Base-by-base conservation (phyloP, 2,329 filamentous ascomycete genomes). In the Fusarium irregulare region DNA sequence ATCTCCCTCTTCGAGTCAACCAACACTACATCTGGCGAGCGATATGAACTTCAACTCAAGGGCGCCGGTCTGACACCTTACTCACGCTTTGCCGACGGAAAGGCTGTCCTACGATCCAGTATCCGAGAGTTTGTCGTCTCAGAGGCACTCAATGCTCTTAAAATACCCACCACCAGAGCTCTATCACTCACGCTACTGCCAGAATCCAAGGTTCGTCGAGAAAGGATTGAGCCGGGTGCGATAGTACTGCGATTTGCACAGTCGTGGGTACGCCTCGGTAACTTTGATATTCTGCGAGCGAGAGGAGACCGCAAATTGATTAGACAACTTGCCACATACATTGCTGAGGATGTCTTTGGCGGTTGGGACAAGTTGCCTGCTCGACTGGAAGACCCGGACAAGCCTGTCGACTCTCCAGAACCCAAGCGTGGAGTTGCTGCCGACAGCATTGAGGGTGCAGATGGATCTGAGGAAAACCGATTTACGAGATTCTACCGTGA, bases 41-140 rank as follows among this genome's bases (percentile, higher is more conserved):
- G 93, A 27, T 98, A 97, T 78, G 96, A 99, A 80, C 79, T 98
- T 45, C 96, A 98, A 80, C 85, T 99, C 65, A 99, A 99, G 80
- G 96, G 96, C 25, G 96, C 96, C 18, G 96, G 96, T 7, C 83
- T 91, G 75, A 99, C 96, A 6, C 96, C 96, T 0, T 99, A 99
- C 82, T 97, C 93, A 41, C 91, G 96, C 6, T 99, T 99, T 73
- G 96, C 96, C 25, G 96, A 99, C 78, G 96, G 96, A 30, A 95
- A 96, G 78, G 96, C 96, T 1, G 96, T 99, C 4, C 83, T 99
- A 54, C 86, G 96, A 65, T 97, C 93, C 28, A 97, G 93, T 76
- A 97, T 99, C 73, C 88, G 96, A 65, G 96, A 99, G 82, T 99
- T 96, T 73, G 84, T 99, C 45, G 94, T 97, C 21, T 97, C 92